Evolutionary conservation across 2,329 filamentous ascomycete genomes (phyloP), one percentile per base, ranked within the genome.

Genomic region (Sporothrix inflata): DNA sequence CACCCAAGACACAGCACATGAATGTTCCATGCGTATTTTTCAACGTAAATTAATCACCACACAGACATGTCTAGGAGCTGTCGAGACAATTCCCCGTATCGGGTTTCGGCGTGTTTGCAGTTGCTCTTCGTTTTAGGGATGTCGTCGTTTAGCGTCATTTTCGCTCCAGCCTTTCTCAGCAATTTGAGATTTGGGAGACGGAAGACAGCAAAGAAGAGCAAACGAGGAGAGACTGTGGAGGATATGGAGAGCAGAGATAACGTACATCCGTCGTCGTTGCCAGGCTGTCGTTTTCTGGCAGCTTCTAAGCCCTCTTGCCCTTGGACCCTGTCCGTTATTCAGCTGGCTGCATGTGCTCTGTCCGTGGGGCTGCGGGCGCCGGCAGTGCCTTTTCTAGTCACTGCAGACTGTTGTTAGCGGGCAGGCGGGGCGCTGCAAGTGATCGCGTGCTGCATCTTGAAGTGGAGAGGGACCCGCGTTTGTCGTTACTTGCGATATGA

Each of bases 401-500:
- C 49, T 45, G 19, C 19, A 19, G 8, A 19, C 16, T 38, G 5
- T 8, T n/a, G 7, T 27, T 5, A 21, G 49, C 21, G 49, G 49
- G 55, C 9, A 61, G 57, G 57, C n/a, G 57, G 51, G 57, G 7
- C 57, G n/a, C 5, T 65, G 60, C 60, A n/a, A 38, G 60, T 45
- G 60, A 63, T 63, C 60, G 60, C 60, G 60, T 63, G 60, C 60
- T 45, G 60, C 27, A 3, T 27, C 47, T 14, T 9, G 42, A 65
- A 65, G 60, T 65, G 38, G 38, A 45, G 60, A 24, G 60, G 38
- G 57, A 45, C 38, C 27, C 9, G 47, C 30, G 30, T 34, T 42
- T 34, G 34, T 16, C n/a, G 34, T 42, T n/a, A 63, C 57, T 24
- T 40, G 24, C 6, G 24, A 30, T 42, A 61, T 42, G 34, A 42